Conservation (phyloP, 257 asterid species). For the Nicotiana sylvestris region DNA sequence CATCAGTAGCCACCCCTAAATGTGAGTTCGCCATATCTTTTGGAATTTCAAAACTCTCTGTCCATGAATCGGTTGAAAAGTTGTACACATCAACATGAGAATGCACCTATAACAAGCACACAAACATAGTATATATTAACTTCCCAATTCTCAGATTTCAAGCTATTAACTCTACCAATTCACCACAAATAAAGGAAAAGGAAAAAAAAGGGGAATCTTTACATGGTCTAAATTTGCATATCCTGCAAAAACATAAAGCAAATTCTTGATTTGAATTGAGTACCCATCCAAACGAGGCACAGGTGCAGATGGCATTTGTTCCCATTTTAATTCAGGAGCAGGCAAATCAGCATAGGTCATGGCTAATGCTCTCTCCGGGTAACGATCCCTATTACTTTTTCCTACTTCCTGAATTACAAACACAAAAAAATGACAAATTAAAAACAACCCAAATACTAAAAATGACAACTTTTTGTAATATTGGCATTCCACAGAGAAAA, state of each 20-base stretch:
- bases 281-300: constrained; percentile 80
- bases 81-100: constrained; percentile 70
- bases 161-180: not conserved
- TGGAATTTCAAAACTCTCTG: constrained; percentile 50
- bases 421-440: not conserved
- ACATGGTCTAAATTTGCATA: constrained; percentile 59
- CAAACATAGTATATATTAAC: not conserved
- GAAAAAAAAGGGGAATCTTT: constrained; percentile 6
- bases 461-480: not conserved
- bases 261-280: constrained; percentile 57
- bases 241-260: constrained; percentile 57
- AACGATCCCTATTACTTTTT: constrained; percentile 14
- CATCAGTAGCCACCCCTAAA: constrained; percentile 72
- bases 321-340: constrained; percentile 73
- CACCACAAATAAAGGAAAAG: not conserved
- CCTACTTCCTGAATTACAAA: constrained; percentile 8
- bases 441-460: not conserved
- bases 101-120: constrained; percentile 43
- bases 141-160: not conserved
- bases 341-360: constrained; percentile 74
- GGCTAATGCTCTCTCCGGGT: constrained; percentile 34
- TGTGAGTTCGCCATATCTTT: constrained; percentile 74
- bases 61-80: constrained; percentile 55
- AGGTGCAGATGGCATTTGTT: constrained; percentile 71
- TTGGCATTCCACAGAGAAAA: too few species aligned